Evolutionary conservation across 257 asterid genomes (phyloP).

Genomic region (Striga asiatica): DNA sequence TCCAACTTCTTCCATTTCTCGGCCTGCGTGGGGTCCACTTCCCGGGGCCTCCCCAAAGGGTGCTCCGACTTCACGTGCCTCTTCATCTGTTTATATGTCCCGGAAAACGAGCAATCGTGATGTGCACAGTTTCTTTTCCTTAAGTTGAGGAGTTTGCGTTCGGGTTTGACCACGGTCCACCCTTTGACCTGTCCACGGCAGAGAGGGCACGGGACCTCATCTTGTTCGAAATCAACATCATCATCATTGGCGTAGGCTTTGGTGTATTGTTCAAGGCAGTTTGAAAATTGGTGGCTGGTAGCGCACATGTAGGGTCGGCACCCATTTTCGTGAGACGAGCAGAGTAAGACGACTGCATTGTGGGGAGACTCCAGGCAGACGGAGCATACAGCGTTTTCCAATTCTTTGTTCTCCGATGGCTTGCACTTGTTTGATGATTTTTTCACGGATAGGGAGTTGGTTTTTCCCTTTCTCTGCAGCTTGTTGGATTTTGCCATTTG

Average conservation of each 20-base stretch:
- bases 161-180: slow-evolving; percentile 75
- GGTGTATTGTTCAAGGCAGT: slow-evolving; percentile 78
- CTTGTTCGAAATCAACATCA: neutral
- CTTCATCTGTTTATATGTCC: slow-evolving; percentile 51
- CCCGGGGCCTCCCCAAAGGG: slow-evolving; percentile 67
- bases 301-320: slow-evolving; percentile 94
- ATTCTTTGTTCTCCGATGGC: slow-evolving; percentile 36
- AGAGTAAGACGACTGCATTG: slow-evolving; percentile 73
- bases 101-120: slow-evolving; percentile 57
- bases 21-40: slow-evolving; percentile 62
- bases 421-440: slow-evolving; percentile 16
- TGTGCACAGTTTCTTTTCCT: slow-evolving; percentile 63
- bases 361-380: slow-evolving; percentile 89
- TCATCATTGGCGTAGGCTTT: slow-evolving; percentile 47
- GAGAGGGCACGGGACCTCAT: slow-evolving; percentile 69
- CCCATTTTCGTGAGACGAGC: slow-evolving; percentile 76
- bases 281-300: slow-evolving; percentile 61
- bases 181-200: slow-evolving; percentile 89
- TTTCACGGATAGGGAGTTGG: slow-evolving; percentile 14
- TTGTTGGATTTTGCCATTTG: no score
- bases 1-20: slow-evolving; percentile 70
- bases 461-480: neutral
- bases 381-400: slow-evolving; percentile 75
- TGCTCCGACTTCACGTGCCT: slow-evolving; percentile 64
- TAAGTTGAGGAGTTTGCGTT: slow-evolving; percentile 40